These are phyloP conservation scores for Vaccinium vitisidaea DNA, from an alignment of 148 eudicot genomes.

Conservation along the genomic window DNA sequence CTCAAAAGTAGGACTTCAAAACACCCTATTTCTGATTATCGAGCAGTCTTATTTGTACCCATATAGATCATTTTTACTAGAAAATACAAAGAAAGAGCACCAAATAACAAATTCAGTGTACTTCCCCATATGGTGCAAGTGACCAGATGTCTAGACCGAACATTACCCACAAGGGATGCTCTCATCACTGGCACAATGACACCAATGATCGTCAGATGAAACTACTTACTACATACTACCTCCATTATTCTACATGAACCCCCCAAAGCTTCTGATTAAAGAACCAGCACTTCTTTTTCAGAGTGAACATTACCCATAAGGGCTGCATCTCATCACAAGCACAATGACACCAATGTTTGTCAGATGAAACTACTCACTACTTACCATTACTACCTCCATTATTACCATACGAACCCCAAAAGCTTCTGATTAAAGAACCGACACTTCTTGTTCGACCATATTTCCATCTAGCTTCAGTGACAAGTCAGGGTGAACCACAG, in stretches of 20 bases:
- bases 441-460: not conserved
- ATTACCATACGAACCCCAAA: not conserved
- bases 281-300: not conserved
- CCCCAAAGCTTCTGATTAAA: not conserved
- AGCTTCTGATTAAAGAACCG: not conserved
- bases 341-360: not conserved
- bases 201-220: not conserved
- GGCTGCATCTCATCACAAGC: not conserved
- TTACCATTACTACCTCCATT: not conserved
- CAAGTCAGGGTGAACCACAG: not conserved
- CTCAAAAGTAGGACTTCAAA: not conserved
- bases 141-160: not conserved
- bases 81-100: not conserved
- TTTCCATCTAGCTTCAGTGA: not conserved
- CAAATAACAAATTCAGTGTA: not conserved
- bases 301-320: not conserved
- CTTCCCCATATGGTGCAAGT: not conserved
- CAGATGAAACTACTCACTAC: not conserved
- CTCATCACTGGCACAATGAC: not conserved
- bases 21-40: not conserved
- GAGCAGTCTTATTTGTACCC: not conserved
- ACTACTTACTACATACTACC: not conserved
- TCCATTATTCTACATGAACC: not conserved
- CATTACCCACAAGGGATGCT: not conserved
- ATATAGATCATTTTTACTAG: not conserved